A percentile compares a stretch with the other conserved stretches of the same genome.
Evolutionary conservation across 2,329 filamentous ascomycete genomes (phyloP).

Genomic region (Neobulgaria alba): DNA sequence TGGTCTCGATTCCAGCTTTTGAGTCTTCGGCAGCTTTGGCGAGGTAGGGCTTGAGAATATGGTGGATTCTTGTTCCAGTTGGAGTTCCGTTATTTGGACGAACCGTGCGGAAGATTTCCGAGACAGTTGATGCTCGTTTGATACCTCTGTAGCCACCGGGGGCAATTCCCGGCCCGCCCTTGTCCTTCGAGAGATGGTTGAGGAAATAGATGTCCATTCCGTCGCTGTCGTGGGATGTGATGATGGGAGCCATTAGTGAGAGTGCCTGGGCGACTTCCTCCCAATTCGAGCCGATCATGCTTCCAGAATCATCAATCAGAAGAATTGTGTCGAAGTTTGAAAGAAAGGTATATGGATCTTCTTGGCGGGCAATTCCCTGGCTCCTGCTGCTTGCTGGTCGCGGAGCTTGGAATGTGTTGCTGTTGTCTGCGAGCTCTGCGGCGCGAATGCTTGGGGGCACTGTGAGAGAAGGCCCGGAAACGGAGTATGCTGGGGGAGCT

Average conservation of each 20-base stretch:
- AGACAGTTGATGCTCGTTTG: conserved; percentile 46
- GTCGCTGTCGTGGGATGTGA: conserved; percentile 68
- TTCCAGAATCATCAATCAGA: conserved; percentile 84
- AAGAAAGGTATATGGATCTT: conserved; percentile 71
- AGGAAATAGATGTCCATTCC: conserved; percentile 90
- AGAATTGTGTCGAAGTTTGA: conserved; percentile 77
- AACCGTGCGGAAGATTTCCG: conserved; percentile 61
- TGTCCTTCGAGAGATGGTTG: conserved; percentile 49
- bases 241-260: conserved; percentile 68
- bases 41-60: conserved; percentile 69
- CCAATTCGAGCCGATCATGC: conserved; percentile 76
- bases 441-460: no score
- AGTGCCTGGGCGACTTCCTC: conserved; percentile 63
- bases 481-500: background rate
- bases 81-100: conserved; percentile 60
- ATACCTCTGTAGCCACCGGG: conserved; percentile 57
- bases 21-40: conserved; percentile 38
- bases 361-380: no score
- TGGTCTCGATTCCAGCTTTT: conserved; percentile 38
- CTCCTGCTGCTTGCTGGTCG: no score
- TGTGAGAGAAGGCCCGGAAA: conserved; percentile 8
- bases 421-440: conserved; percentile 16
- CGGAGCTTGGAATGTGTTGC: conserved; percentile 20
- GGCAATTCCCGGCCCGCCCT: conserved; percentile 32
- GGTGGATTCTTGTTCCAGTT: conserved; percentile 61